Conservation (phyloP, 208 protist genomes). For the Acanthamoeba royreba region DNA sequence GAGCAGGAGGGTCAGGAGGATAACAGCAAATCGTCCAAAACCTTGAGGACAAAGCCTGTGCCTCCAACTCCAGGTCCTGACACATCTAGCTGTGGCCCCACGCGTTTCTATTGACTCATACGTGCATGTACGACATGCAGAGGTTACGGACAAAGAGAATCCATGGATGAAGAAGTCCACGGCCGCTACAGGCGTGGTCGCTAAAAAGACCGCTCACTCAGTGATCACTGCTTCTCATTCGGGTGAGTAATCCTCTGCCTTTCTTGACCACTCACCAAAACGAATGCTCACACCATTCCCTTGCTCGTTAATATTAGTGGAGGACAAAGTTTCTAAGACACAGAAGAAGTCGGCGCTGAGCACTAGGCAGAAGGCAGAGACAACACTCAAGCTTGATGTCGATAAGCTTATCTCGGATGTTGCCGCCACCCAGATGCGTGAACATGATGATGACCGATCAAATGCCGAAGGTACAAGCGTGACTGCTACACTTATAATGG, state of each 20-base stretch:
- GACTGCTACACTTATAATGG: no score
- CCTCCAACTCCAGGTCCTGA: no score
- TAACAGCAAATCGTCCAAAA: no score
- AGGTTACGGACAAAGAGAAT: constrained; percentile 17
- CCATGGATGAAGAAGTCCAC: constrained; percentile 40
- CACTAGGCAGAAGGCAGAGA: not conserved
- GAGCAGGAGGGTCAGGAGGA: no score
- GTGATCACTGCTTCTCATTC: not conserved
- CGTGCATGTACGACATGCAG: no score
- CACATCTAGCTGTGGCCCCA: no score
- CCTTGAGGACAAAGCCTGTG: no score
- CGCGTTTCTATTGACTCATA: no score
- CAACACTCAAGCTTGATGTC: not conserved
- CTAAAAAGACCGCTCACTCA: not conserved
- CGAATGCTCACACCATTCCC: not conserved
- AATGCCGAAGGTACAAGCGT: not conserved
- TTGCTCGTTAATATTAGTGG: not conserved
- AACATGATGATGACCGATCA: constrained; percentile 10
- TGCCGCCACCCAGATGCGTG: not conserved
- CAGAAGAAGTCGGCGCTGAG: not conserved
- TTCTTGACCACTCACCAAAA: not conserved
- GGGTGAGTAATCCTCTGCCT: not conserved
- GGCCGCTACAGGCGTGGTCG: not conserved
- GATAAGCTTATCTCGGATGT: constrained; percentile 27
- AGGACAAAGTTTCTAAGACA: not conserved